A percentile compares a stretch with the other conserved stretches of the same genome.
These are phyloP conservation scores for Macaranga tanarius DNA, from an alignment of 441 rosid genomes.

Conservation along the genomic window DNA sequence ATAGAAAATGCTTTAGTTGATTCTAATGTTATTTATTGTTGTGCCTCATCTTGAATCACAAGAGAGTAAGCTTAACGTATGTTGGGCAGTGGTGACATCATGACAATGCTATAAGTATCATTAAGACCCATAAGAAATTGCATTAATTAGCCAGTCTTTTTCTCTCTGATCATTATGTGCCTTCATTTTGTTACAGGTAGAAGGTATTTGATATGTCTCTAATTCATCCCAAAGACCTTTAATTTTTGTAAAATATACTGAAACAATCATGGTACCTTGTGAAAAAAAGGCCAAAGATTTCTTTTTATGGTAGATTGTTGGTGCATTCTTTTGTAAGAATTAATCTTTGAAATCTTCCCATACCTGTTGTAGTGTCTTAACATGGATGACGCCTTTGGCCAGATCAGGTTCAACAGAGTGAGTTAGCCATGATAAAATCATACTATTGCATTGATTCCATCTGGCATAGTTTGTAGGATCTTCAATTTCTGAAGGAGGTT, in stretches of 20 bases:
- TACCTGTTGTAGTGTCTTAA: neutral
- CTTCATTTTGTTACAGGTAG: neutral
- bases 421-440: slow-evolving; percentile 19
- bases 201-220: neutral
- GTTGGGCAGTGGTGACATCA: no score
- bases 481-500: neutral
- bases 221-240: slow-evolving; percentile 4
- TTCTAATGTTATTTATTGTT: no score
- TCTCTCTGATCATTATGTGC: slow-evolving; percentile 1
- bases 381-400: slow-evolving; percentile 9
- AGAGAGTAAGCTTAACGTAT: no score
- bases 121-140: no score
- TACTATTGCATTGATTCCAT: slow-evolving; percentile 12
- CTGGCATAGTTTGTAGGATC: neutral
- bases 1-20: no score
- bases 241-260: neutral
- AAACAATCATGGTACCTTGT: slow-evolving; percentile 5
- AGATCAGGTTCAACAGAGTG: neutral
- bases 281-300: slow-evolving; percentile 2
- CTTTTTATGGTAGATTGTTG: neutral
- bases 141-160: neutral
- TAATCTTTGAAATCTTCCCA: slow-evolving; percentile 18
- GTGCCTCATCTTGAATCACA: no score
- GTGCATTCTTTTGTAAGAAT: no score
- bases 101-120: no score